Evolutionary conservation across 2,329 filamentous ascomycete species (phyloP).

Genomic region (Botrytis cinerea): DNA sequence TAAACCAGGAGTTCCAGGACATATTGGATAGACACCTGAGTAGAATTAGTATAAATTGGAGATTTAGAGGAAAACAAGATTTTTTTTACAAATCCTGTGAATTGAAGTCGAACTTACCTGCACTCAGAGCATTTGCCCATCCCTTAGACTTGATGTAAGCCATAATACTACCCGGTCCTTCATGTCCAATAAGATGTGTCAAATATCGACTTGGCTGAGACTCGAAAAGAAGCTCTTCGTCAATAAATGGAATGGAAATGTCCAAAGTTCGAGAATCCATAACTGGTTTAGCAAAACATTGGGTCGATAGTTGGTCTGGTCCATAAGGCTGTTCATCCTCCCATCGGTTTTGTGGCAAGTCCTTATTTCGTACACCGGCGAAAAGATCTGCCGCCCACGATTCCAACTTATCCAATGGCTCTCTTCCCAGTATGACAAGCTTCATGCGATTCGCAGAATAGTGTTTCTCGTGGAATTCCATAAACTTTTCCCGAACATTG

Average conservation of each 20-base stretch:
- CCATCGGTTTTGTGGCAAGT: slow-evolving; percentile 66
- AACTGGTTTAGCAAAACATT: slow-evolving; percentile 72
- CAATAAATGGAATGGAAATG: slow-evolving; percentile 67
- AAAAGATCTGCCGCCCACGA: slow-evolving; percentile 70
- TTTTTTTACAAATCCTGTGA: neutral
- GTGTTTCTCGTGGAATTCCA: slow-evolving; percentile 69
- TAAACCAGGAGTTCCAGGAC: slow-evolving; percentile 63
- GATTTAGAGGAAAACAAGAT: neutral
- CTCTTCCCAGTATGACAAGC: slow-evolving; percentile 67
- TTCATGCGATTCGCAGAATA: slow-evolving; percentile 79
- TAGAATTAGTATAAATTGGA: slow-evolving; percentile 3
- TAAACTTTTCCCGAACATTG: slow-evolving; percentile 71
- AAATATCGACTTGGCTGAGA: slow-evolving; percentile 70
- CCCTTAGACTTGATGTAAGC: slow-evolving; percentile 72
- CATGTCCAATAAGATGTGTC: slow-evolving; percentile 72
- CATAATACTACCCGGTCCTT: slow-evolving; percentile 73
- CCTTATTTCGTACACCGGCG: slow-evolving; percentile 66
- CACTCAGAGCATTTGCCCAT: slow-evolving; percentile 68
- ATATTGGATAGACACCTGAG: slow-evolving; percentile 59
- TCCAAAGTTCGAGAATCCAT: slow-evolving; percentile 69
- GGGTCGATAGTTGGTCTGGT: slow-evolving; percentile 60
- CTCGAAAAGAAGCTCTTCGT: slow-evolving; percentile 68
- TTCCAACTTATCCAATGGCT: slow-evolving; percentile 67
- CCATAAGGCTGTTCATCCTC: slow-evolving; percentile 62
- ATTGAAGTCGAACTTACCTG: slow-evolving; percentile 41